phyloP scores from a whole-genome alignment of 371 early-diverging fungal species.

The Capillidium heterosporum region DNA sequence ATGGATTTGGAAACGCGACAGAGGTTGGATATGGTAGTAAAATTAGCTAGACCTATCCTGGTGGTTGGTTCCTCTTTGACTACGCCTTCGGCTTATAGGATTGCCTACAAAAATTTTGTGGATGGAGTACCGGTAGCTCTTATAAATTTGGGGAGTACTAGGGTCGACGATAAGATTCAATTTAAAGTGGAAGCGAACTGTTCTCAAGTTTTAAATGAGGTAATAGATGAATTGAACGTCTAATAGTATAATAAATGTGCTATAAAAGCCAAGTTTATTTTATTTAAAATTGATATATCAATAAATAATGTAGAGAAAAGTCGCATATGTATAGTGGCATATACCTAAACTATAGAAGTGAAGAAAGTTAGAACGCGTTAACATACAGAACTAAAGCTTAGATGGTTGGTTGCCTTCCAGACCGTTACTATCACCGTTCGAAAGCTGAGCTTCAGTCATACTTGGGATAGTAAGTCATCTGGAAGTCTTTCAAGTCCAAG shows the following conservation, averaged over 20 bases:
- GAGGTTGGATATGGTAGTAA: slow-evolving; percentile 27
- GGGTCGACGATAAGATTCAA: slow-evolving; percentile 45
- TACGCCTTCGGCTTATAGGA: slow-evolving; percentile 63
- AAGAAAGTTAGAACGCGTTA: not conserved
- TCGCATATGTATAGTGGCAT: not conserved
- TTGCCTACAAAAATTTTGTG: slow-evolving; percentile 41
- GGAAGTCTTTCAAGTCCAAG: slow-evolving; percentile 60
- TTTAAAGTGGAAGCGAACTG: slow-evolving; percentile 26
- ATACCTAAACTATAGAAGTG: not conserved
- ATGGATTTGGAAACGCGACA: slow-evolving; percentile 28
- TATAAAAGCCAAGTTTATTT: no score
- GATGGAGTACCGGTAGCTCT: slow-evolving; percentile 37
- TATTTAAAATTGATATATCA: no score
- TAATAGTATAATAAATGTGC: no score
- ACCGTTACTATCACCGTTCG: not conserved
- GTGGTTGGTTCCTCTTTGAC: slow-evolving; percentile 66
- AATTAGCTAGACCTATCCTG: slow-evolving; percentile 34
- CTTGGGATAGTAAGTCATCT: slow-evolving; percentile 54
- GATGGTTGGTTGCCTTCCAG: not conserved
- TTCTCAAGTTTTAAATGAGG: not conserved
- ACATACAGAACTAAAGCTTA: not conserved
- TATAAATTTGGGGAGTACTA: slow-evolving; percentile 52
- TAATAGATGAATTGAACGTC: not conserved
- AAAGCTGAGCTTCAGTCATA: not conserved
- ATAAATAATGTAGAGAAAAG: not conserved